phyloP scores from a whole-genome alignment of 2,329 filamentous ascomycete genomes.

The Penicillium psychrosexuale region DNA sequence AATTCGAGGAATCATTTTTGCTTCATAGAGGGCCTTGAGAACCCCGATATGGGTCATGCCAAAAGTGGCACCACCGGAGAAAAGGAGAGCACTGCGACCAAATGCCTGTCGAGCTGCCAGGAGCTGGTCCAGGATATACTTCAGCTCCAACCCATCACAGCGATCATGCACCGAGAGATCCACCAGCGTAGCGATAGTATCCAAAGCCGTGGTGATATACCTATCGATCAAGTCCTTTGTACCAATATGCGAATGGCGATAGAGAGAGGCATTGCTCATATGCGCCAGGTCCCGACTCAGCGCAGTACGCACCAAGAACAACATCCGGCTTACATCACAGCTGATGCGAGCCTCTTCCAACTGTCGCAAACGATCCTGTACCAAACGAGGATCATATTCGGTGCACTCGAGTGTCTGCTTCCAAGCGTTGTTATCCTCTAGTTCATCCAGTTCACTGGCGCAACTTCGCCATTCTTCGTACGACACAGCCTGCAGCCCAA shows the following conservation, averaged over 20 bases:
- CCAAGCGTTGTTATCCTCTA: constrained; percentile 81
- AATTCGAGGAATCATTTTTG: constrained; percentile 73
- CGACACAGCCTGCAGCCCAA: constrained; percentile 57
- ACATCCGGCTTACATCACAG: constrained; percentile 71
- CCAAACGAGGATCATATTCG: constrained; percentile 68
- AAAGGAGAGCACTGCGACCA: constrained; percentile 75
- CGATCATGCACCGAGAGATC: constrained; percentile 55
- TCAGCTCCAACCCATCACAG: constrained; percentile 56
- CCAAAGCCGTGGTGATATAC: constrained; percentile 76
- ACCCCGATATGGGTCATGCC: constrained; percentile 92
- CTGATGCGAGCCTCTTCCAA: constrained; percentile 70
- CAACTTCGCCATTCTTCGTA: constrained; percentile 71
- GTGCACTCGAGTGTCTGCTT: constrained; percentile 65
- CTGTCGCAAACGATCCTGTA: constrained; percentile 66
- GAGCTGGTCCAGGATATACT: constrained; percentile 64
- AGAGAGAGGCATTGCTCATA: constrained; percentile 79
- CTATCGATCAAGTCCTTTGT: constrained; percentile 84
- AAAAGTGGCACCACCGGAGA: constrained; percentile 84
- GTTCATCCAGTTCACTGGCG: constrained; percentile 70
- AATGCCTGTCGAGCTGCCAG: constrained; percentile 73
- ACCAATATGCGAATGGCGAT: constrained; percentile 78
- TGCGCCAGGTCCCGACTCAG: constrained; percentile 77
- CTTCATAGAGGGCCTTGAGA: constrained; percentile 73
- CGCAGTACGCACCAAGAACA: constrained; percentile 75
- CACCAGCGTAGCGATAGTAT: constrained; percentile 70